Base-by-base conservation (phyloP, 306 rosid species). In the Fragaria iinumae region DNA sequence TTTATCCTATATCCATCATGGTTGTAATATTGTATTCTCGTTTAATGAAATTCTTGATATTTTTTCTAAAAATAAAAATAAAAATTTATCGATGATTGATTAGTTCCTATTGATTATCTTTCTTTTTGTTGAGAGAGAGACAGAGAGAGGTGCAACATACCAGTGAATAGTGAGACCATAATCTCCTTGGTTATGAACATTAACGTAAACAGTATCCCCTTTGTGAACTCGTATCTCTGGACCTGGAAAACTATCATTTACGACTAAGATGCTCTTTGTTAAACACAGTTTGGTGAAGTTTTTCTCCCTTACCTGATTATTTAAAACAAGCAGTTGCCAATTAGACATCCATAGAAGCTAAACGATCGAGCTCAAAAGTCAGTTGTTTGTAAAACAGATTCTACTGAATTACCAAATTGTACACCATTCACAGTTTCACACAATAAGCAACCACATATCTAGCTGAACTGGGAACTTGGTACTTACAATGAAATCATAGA, bases 241-340 rank as follows among this genome's bases (percentile, higher is more conserved):
- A 48, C 93, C 93, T 0, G 93, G 93, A 77, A 85, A 87, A 72
- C 82, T 41, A 3, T 91, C 90, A 21, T 89, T 89, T 3, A 87
- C 86, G 0, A 88, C 87, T 79, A 89, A 80, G 25, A 87, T 85
- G 34, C 82, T 85, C 81, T 89, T 89, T 27, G 85, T 82, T 62
- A 72, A 60, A 76, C 93, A 87, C 2, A 89, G 80, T 74, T 84
- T 83, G 47, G 79, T 89, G 39, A 60, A 60, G 67, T 27, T 60
- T 60, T 60, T 60, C 67, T 60, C 67, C 36, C 67, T 60, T 60
- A 60, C 67, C 67, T 60, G 1, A 13, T 13, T 48, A 48, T 48
- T 48, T 0, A 48, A 14, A 14, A 48, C 53, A 13, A 14, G 18
- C 18, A 3, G 14, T 3, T 3, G 36, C 36, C 36, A 47, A 16